Percentiles rank a stretch among this genome's conserved stretches.
phyloP scores from a whole-genome alignment of 2,329 filamentous ascomycete species.

The Nigrospora oryzae region DNA sequence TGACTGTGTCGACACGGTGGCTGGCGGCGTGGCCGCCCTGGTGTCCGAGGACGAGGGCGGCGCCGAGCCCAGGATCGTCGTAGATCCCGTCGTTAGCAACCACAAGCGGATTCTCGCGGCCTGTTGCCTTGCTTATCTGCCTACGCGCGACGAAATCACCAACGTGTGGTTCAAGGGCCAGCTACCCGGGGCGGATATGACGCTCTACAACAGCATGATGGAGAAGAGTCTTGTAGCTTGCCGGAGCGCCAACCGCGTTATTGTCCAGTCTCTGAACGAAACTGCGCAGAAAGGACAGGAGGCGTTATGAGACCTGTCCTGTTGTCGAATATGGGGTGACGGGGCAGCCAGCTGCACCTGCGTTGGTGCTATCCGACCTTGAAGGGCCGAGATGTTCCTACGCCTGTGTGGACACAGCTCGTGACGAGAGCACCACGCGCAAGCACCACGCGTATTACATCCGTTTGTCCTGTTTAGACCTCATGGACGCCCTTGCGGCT shows the following conservation, averaged over 20 bases:
- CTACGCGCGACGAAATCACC: conserved; percentile 81
- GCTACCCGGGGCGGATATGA: conserved; percentile 32
- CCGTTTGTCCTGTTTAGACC: too few species aligned
- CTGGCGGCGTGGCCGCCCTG: conserved; percentile 81
- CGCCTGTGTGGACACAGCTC: too few species aligned
- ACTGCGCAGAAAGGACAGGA: conserved; percentile 18
- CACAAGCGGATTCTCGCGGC: conserved; percentile 70
- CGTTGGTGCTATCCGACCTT: too few species aligned
- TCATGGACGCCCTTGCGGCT: too few species aligned
- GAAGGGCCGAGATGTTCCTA: too few species aligned
- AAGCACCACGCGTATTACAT: too few species aligned
- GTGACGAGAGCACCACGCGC: too few species aligned
- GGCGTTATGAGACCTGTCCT: conserved; percentile 9
- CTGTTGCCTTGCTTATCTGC: conserved; percentile 85
- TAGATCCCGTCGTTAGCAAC: conserved; percentile 79
- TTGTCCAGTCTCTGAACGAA: conserved; percentile 29
- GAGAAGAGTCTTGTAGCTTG: conserved; percentile 32
- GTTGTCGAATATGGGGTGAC: too few species aligned
- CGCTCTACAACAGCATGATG: conserved; percentile 30
- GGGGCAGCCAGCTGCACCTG: too few species aligned
- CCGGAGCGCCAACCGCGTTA: conserved; percentile 31
- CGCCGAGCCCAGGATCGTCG: conserved; percentile 40
- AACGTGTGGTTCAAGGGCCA: conserved; percentile 88
- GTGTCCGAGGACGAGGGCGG: conserved; percentile 35
- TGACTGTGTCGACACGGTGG: conserved; percentile 85